Base-by-base conservation (phyloP, 495 filamentous ascomycete genomes). In the Penicillium atrosanguineum region DNA sequence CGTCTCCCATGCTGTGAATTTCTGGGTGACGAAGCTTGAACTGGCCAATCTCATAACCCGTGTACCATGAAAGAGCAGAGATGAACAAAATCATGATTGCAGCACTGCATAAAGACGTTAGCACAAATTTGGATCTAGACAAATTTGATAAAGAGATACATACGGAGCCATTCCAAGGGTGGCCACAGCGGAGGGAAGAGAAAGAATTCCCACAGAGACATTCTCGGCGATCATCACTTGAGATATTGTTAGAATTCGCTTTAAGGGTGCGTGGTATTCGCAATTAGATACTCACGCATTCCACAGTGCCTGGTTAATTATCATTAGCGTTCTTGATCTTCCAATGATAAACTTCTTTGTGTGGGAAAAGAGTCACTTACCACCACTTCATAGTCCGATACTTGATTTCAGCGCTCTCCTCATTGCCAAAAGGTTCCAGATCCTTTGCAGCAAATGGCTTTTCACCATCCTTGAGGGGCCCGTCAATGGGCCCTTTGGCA, bases 1-100 rank as follows among this genome's bases (percentile, higher is more conserved):
- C 87, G 60, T 93, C 87, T 28, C 83, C 84, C 63, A 91, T 86
- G 65, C 83, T 82, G 61, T 83, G 72, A 21, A 91, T 80, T 7
- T 84, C 68, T 1, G 69, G 67, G 37, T 67, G 63, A 36, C 67
- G 67, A 19, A 67, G 59, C 14, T 69, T 69, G 59, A 70, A 70
- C 36, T 73, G 70, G 3, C 64, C 67, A 46, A 73, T 69, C 15
- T 62, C 61, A 50, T 70, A 73, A 28, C 68, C 68, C 1, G 70
- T 71, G 28, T 71, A 73, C 57, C 84, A 84, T 45, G 88, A 84
- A 15, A 89, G 52, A n/a, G 87, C 63, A 26, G 87, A 88, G 15
- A 89, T 64, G 31, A 70, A 65, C 28, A 87, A 29, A 38, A 85
- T 81, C 44, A 85, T 72, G 44, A 89, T 75, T 21, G 84, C 56